Evolutionary conservation across 1,139 yeast genomes (phyloP), one percentile per base, ranked within the genome.

Genomic region (Hyphopichia wangnamkhiaoensis): DNA sequence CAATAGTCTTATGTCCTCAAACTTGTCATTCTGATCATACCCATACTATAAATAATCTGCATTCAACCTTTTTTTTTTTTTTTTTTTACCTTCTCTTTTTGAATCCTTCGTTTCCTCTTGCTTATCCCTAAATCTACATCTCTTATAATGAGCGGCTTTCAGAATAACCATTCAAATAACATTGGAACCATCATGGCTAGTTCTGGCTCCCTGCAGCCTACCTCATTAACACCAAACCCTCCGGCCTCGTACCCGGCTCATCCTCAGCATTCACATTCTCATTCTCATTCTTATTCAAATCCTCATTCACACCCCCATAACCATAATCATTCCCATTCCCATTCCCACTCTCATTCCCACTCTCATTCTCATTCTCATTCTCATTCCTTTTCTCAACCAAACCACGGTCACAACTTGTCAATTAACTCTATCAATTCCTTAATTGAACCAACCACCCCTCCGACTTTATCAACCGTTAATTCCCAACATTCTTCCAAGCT

Each of bases 371-470:
- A 24, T 37, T 34, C 36, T n/a, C 26, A 14, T 28, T 26, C 35
- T 26, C 20, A 24, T 28, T 32, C 20, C 5, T 33, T 29, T 30
- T 25, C 34, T 25, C 31, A 34, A 34, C 36, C 43, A 34, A 33
- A 31, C 24, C 73, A 68, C 45, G 59, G 61, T 35, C 70, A 65
- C 44, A 68, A 61, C 45, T 56, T 67, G 37, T 65, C 71, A 29
- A 54, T 68, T 42, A 65, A 67, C 48, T 65, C 71, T 34, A 56
- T 65, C 38, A 51, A 56, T 31, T 65, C 72, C 23, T 47, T 68
- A 37, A 55, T 65, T 28, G 74, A 68, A 48, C 74, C 74, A 20
- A 63, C 71, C 16, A 68, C 74, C 5, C 74, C 74, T 5, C 74
- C 74, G 14, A 53, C 30, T 39, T 34, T 37, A 26, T 29, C 34